phyloP scores from a whole-genome alignment of 2,329 filamentous ascomycete species.

The Fusarium hostae region DNA sequence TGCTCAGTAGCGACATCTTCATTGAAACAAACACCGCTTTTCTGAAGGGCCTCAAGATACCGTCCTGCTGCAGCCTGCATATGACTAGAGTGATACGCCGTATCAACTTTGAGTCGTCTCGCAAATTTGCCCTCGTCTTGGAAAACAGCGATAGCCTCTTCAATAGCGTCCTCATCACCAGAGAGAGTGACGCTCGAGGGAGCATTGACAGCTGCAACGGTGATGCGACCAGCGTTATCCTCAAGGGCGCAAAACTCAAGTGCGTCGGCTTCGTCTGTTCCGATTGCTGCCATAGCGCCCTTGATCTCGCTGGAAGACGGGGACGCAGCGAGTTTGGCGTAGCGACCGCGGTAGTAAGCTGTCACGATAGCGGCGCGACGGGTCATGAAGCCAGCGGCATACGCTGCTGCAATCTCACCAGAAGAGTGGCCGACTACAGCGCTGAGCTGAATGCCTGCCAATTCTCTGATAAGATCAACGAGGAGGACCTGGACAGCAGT shows the following conservation, averaged over 20 bases:
- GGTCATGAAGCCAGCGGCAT: background rate
- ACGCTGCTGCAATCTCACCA: conserved; percentile 41
- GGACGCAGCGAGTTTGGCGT: conserved; percentile 1
- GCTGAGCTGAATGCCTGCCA: conserved; percentile 45
- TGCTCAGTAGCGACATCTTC: background rate
- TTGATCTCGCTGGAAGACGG: background rate
- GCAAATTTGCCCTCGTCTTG: conserved; percentile 6
- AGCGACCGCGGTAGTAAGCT: conserved; percentile 8
- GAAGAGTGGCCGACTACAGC: conserved; percentile 57
- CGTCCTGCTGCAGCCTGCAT: background rate
- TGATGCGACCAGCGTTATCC: background rate
- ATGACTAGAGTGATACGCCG: conserved; percentile 10
- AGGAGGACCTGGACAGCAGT: conserved; percentile 1
- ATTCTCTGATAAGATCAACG: background rate
- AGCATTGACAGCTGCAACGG: background rate
- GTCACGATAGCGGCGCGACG: conserved; percentile 47
- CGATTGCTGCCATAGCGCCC: background rate
- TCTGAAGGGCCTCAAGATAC: background rate
- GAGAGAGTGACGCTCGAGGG: background rate
- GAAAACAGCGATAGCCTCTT: conserved; percentile 3
- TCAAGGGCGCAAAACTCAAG: background rate
- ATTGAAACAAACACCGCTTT: background rate
- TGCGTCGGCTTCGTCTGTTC: background rate
- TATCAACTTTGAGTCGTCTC: conserved; percentile 7
- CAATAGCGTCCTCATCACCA: conserved; percentile 49